A percentile compares a stretch with the other conserved stretches of the same genome.
phyloP scores from a whole-genome alignment of 768 basidiomycete species.

The Udeniomyces megalosporus region DNA sequence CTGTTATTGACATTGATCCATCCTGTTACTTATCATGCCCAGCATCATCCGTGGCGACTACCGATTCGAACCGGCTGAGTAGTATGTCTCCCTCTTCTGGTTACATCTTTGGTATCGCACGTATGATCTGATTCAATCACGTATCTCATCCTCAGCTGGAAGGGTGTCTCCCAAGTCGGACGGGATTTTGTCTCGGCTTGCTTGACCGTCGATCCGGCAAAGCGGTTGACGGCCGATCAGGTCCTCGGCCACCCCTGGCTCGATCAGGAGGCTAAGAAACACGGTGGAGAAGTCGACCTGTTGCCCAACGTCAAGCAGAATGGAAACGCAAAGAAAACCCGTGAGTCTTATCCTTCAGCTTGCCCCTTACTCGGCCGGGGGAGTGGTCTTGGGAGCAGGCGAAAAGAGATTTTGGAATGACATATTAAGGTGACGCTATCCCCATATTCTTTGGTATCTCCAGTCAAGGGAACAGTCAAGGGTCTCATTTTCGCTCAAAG shows the following conservation, averaged over 20 bases:
- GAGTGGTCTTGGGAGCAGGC: neutral
- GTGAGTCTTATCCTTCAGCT: too few species aligned
- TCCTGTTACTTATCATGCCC: neutral
- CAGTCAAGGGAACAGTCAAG: constrained; percentile 13
- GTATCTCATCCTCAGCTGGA: constrained; percentile 20
- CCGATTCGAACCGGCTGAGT: constrained; percentile 58
- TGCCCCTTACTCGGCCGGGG: neutral
- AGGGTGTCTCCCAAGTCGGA: constrained; percentile 35
- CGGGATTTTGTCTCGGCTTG: constrained; percentile 67
- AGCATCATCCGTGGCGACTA: constrained; percentile 50
- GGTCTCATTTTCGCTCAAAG: constrained; percentile 14
- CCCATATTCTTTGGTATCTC: neutral
- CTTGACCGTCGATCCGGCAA: constrained; percentile 63
- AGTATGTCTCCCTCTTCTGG: neutral
- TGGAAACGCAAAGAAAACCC: constrained; percentile 5
- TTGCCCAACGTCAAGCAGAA: constrained; percentile 65
- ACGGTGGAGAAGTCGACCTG: constrained; percentile 55
- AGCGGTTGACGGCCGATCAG: constrained; percentile 62
- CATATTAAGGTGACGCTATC: neutral
- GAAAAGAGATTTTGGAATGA: neutral
- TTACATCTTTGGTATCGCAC: neutral
- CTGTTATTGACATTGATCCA: neutral
- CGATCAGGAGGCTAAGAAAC: constrained; percentile 36
- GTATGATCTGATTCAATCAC: neutral
- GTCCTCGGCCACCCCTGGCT: constrained; percentile 69